Base-by-base conservation (phyloP, 345 rosid species). In the Psidium friedrichsthalianum region DNA sequence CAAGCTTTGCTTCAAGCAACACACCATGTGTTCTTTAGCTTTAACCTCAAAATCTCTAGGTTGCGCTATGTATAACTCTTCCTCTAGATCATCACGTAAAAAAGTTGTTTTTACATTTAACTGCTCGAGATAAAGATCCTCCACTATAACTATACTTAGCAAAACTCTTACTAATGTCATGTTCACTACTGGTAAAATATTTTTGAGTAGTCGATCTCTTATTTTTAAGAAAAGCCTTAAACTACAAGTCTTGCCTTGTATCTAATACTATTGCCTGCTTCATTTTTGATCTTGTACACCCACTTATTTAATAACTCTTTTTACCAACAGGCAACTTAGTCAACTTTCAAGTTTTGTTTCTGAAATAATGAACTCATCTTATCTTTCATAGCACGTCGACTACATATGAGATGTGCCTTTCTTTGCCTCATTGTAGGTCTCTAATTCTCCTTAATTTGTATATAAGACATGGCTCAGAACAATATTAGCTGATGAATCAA, bases 401-500 rank as follows among this genome's bases (percentile, higher is more conserved):
- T 42, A 6, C 44, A 42, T 4, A 42, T 42, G 44, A 42, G 44
- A 42, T 42, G 44, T 42, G 44, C 6, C 44, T n/a, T 58, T 58
- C 32, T 58, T 58, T 59, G 18, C 18, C 69, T 59, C 9, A 13
- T 59, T 6, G n/a, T 59, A n/a, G 9, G 3, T 59, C 0, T 58
- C 36, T 5, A 13, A 2, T 5, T n/a, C 0, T 59, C 36, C 8
- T 0, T 0, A 59, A 59, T n/a, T 8, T 5, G 14, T 58, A n/a
- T 58, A 58, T 0, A 58, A 2, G 18, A 58, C 36, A 7, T 58
- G 32, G 32, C 36, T 58, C 5, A 8, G 11, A 56, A 56, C 12
- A 56, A 8, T 9, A 22, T 2, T 9, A 8, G n/a, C 1, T 56
- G 0, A 56, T 56, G 59, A 27, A 24, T 56, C 11, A 56, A 58